phyloP scores from a whole-genome alignment of 2,329 filamentous ascomycete genomes.

The Periglandula ipomoeae region DNA sequence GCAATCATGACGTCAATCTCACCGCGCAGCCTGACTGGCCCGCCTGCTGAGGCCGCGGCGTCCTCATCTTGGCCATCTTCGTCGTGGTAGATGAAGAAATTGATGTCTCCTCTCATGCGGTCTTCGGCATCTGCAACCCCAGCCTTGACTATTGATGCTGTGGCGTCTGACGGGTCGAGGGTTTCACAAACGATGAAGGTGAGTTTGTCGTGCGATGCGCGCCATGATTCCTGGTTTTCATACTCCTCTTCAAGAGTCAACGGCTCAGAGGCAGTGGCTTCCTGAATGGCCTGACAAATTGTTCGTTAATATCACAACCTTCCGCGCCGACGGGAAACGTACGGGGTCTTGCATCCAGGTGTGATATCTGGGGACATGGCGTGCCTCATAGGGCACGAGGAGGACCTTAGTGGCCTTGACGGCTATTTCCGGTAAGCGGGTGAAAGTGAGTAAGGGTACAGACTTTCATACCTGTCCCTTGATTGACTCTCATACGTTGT shows the following conservation, averaged over 20 bases:
- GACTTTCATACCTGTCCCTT: conserved; percentile 29
- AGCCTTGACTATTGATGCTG: conserved; percentile 15
- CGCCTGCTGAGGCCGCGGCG: conserved; percentile 13
- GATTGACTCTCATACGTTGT: conserved; percentile 33
- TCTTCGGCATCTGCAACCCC: conserved; percentile 43
- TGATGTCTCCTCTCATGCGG: conserved; percentile 65
- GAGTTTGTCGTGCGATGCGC: conserved; percentile 71
- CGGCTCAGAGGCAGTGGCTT: conserved; percentile 80
- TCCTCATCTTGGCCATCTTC: not conserved
- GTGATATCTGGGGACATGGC: conserved; percentile 78
- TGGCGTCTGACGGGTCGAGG: not conserved
- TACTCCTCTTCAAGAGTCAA: conserved; percentile 76
- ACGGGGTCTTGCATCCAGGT: conserved; percentile 84
- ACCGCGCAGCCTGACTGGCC: conserved; percentile 39
- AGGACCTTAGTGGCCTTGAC: conserved; percentile 57
- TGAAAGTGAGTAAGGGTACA: not conserved
- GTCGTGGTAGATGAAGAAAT: conserved; percentile 60
- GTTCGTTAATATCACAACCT: conserved; percentile 7
- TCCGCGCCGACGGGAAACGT: conserved; percentile 3
- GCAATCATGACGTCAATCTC: conserved; percentile 89
- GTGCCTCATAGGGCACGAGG: conserved; percentile 73
- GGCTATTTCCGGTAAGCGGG: conserved; percentile 35
- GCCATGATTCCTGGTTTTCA: conserved; percentile 84
- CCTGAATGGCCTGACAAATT: conserved; percentile 55
- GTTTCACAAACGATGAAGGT: conserved; percentile 79